Conservation (phyloP, 164 flowering plant genomes). For the Platanus orientalis region DNA sequence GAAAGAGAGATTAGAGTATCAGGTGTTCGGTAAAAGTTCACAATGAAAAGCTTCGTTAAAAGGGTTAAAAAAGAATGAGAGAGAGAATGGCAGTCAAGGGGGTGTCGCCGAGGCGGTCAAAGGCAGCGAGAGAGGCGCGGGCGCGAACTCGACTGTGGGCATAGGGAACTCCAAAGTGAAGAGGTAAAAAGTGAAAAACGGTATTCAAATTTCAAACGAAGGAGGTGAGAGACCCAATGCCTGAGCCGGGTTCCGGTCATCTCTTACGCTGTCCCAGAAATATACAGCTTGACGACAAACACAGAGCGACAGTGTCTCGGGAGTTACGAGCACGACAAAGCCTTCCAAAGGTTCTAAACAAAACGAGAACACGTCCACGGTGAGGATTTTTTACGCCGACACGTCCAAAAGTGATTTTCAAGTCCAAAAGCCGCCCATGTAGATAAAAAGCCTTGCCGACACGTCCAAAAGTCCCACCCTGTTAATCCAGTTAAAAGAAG, state of each 20-base stretch:
- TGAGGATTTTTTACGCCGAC: no score
- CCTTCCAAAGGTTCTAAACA: no score
- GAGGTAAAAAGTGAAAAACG: constrained; percentile 13
- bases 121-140: constrained; percentile 38
- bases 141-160: constrained; percentile 26
- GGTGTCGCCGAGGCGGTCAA: constrained; percentile 64
- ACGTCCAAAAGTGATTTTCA: no score
- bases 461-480: no score
- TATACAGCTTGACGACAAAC: constrained; percentile 38
- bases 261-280: constrained; percentile 32
- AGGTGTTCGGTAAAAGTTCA: constrained; percentile 37
- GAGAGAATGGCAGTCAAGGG: constrained; percentile 24
- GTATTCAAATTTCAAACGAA: constrained; percentile 49
- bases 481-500: no score
- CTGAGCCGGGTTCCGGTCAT: constrained; percentile 26
- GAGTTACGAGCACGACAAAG: constrained; percentile 6
- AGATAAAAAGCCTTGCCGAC: no score
- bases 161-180: constrained; percentile 20
- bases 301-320: constrained; percentile 13
- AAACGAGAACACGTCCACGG: no score
- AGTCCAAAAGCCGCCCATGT: no score
- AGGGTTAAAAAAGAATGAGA: no score
- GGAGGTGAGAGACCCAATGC: constrained; percentile 26
- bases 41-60: constrained; percentile 4
- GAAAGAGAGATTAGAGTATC: not conserved